These are phyloP conservation scores for Penicillium sp. DNA, from an alignment of 2,329 filamentous ascomycete genomes.

Conservation along the genomic window DNA sequence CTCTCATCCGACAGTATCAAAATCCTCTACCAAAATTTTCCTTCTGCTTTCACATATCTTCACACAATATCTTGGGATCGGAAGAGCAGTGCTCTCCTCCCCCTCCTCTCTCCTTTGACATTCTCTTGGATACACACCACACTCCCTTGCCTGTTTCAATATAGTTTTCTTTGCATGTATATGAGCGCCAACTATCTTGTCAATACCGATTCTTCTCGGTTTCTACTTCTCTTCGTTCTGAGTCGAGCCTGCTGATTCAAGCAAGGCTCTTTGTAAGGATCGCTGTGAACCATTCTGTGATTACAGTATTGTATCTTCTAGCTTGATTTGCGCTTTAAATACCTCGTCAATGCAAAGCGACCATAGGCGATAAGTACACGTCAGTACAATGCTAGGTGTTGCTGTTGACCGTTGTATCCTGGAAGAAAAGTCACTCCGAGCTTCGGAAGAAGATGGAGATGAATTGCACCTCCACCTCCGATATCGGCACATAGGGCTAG, in stretches of 20 bases:
- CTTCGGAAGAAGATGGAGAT: too few species aligned
- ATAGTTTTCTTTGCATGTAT: constrained; percentile 21
- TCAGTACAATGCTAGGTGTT: too few species aligned
- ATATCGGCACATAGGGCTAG: too few species aligned
- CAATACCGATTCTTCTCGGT: constrained; percentile 6
- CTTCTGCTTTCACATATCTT: background rate
- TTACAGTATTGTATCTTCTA: background rate
- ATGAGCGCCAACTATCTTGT: constrained; percentile 24
- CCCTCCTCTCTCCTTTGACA: background rate
- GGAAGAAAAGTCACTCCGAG: too few species aligned
- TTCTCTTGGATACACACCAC: constrained; percentile 1
- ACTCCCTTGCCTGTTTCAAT: background rate
- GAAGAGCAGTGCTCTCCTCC: background rate
- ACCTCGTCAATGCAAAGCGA: background rate
- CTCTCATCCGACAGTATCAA: background rate
- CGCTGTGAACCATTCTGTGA: background rate
- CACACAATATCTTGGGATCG: background rate
- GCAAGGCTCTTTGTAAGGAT: background rate
- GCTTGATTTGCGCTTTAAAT: background rate
- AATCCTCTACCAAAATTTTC: background rate
- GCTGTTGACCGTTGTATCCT: too few species aligned
- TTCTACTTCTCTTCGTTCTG: constrained; percentile 10
- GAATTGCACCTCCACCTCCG: too few species aligned
- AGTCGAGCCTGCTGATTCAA: constrained; percentile 8
- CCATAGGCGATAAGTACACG: too few species aligned